A percentile compares a stretch with the other conserved stretches of the same genome.
These are phyloP conservation scores for Quercus glauca DNA, from an alignment of 306 rosid genomes.

Conservation along the genomic window DNA sequence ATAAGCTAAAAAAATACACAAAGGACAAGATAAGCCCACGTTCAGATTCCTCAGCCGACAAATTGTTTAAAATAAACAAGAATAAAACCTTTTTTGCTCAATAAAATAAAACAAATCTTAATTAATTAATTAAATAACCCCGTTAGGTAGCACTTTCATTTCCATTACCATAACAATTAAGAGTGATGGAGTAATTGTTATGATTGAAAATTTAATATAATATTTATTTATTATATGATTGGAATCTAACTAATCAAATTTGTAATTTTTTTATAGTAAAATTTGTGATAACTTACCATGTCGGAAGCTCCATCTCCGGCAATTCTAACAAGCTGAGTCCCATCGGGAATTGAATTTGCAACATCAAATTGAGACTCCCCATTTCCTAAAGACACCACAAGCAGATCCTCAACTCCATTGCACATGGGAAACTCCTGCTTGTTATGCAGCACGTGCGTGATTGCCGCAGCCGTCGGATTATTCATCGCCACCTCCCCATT, in stretches of 20 bases:
- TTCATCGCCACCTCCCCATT: slow-evolving; percentile 85
- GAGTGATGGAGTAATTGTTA: no score
- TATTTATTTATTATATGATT: no score
- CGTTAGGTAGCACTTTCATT: neutral
- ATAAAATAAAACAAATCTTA: no score
- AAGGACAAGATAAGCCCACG: neutral
- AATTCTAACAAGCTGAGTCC: slow-evolving; percentile 51
- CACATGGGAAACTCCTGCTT: slow-evolving; percentile 93
- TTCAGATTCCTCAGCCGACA: slow-evolving; percentile 19
- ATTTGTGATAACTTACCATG: slow-evolving; percentile 42
- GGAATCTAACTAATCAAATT: no score
- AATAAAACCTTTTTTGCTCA: neutral
- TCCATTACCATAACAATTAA: slow-evolving; percentile 24
- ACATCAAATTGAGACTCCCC: slow-evolving; percentile 64
- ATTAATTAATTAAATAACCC: no score
- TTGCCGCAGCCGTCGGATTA: slow-evolving; percentile 82
- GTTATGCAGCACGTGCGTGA: slow-evolving; percentile 90
- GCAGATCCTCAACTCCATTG: slow-evolving; percentile 62
- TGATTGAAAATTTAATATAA: no score
- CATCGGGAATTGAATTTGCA: slow-evolving; percentile 27
- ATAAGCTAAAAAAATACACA: neutral
- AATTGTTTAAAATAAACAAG: neutral
- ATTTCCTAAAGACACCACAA: slow-evolving; percentile 84
- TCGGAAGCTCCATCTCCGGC: slow-evolving; percentile 94
- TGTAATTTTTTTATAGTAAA: no score